Conservation (phyloP, 169 alveolate genomes). For the Amoebophrya sp. region DNA sequence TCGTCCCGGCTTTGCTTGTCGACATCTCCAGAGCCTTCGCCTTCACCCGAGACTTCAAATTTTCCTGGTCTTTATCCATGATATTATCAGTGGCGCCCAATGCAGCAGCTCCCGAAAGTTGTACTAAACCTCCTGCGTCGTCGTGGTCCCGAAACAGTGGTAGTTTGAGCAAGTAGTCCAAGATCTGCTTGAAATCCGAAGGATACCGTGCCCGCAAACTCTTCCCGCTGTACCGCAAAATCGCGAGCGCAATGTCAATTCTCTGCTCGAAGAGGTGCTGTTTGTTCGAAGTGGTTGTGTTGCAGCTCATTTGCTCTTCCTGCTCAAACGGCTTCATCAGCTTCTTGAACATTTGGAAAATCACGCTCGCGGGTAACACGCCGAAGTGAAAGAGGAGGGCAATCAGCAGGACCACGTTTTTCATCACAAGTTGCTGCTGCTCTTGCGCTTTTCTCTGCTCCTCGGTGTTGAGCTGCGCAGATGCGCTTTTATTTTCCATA, state of each 20-base stretch:
- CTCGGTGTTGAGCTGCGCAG: not conserved
- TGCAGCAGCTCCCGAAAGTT: too few relatives aligned
- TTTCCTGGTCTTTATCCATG: too few relatives aligned
- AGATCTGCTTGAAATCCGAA: not conserved
- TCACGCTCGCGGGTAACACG: not conserved
- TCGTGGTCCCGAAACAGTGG: not conserved
- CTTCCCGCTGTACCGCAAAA: not conserved
- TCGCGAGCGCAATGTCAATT: not conserved
- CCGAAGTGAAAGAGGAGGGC: not conserved
- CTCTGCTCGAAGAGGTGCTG: not conserved
- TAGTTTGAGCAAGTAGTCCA: not conserved
- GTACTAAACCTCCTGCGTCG: too few relatives aligned
- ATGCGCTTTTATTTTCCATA: not conserved
- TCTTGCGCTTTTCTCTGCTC: too few relatives aligned
- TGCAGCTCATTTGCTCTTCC: not conserved
- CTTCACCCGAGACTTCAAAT: not conserved
- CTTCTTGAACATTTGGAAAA: not conserved
- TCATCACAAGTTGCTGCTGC: not conserved
- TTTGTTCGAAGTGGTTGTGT: not conserved
- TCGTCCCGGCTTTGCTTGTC: not conserved
- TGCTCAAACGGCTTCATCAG: not conserved
- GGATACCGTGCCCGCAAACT: not conserved
- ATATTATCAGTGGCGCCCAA: not conserved
- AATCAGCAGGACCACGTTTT: not conserved
- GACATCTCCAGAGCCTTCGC: not conserved